Base-by-base conservation (phyloP, 2,329 filamentous ascomycete genomes). In the Hortaea sp. region DNA sequence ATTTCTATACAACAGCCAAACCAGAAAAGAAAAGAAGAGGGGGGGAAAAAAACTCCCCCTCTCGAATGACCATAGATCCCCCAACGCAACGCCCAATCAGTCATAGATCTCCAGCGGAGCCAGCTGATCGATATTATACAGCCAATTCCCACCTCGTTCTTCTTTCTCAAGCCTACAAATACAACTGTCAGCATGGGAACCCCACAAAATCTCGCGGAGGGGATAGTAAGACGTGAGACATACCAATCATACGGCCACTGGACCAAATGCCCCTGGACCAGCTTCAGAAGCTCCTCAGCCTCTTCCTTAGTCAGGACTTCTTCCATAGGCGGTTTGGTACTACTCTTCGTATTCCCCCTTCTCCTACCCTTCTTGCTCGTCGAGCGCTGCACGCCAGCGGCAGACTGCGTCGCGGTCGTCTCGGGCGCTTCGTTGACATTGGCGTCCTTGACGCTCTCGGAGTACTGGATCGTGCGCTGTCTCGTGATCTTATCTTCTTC, bases 91-190 rank as follows among this genome's bases (percentile, higher is more conserved):
- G 10, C 11, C 37, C 40, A 5, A 29, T 42, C 40, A 63, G 44
- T 63, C 60, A 51, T 98, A 98, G 60, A 98, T 97, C 69, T 95
- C 88, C 68, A 98, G 74, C 47, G 92, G 92, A 58, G 92, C 94
- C 63, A 98, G 83, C 66, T 94, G 84, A 66, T 98, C 92, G 46
- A 97, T 87, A 62, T 90, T 88, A 68, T 95, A 97, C 52, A 95
- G 77, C 92, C 92, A 98, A 63, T 95, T 94, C 47, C 88, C 87
- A 54, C 88, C 89, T 60, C 82, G 80, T 71, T 97, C 92, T 69
- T 97, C 92, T 46, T 83, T 85, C 57, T 85, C 78, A 45, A 95
- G 78, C 88, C 74, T 77, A 51, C 20, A 20, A 44, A 56, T 47
- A 44, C 47, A 20, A 31, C 30, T 27, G 27, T 40, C 47, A 41